Evolutionary conservation across 2,329 filamentous ascomycete genomes (phyloP).

Genomic region (Ophiostoma tasmaniense): DNA sequence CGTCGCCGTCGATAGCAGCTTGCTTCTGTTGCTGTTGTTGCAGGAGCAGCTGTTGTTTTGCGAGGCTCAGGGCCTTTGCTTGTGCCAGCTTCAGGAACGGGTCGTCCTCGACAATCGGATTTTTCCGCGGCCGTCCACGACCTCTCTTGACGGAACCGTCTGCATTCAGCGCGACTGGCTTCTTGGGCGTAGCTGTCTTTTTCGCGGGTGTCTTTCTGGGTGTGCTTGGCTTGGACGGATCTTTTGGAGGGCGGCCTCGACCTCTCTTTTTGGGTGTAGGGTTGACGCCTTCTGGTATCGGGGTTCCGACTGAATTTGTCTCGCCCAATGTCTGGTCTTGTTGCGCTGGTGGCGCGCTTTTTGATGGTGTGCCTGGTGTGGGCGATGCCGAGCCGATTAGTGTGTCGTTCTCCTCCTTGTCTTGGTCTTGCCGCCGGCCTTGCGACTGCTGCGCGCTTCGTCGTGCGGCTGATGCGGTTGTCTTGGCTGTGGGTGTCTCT

Average conservation of each 20-base stretch:
- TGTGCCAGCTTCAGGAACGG: neutral
- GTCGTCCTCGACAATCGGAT: neutral
- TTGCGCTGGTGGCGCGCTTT: neutral
- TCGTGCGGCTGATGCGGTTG: neutral
- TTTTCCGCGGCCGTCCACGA: slow-evolving; percentile 4
- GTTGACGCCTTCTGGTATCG: neutral
- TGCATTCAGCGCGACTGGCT: neutral
- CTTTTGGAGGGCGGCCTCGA: neutral
- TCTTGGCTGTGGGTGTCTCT: neutral
- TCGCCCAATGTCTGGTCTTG: neutral
- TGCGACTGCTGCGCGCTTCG: neutral
- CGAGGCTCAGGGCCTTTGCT: neutral
- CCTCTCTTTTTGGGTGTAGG: neutral
- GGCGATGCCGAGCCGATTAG: slow-evolving; percentile 17
- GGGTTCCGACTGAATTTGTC: neutral
- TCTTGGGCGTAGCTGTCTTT: neutral
- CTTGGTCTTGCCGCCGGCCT: neutral
- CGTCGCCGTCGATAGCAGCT: slow-evolving; percentile 20
- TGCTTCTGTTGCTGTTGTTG: slow-evolving; percentile 22
- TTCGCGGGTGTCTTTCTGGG: neutral
- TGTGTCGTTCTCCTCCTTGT: slow-evolving; percentile 12
- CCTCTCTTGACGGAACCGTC: neutral
- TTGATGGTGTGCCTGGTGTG: slow-evolving; percentile 14
- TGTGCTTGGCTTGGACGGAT: neutral
- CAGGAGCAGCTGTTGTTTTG: neutral